Conservation (phyloP, 1,139 yeast species). For the Blastobotrys aristatus region DNA sequence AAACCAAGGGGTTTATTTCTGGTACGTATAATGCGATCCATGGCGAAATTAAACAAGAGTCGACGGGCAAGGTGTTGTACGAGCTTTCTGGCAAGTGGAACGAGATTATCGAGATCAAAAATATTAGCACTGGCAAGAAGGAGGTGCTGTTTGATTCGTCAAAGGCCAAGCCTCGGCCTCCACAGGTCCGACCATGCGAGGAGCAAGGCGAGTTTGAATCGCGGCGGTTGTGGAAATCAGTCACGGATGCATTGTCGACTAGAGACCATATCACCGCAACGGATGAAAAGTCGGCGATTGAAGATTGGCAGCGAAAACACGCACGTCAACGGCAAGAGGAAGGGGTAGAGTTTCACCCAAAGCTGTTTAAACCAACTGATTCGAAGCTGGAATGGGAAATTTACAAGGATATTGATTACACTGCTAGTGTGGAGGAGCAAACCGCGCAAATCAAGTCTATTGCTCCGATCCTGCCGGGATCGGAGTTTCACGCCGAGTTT, state of each 20-base stretch:
- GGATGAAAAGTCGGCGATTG: conserved; percentile 78
- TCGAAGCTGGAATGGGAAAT: conserved; percentile 52
- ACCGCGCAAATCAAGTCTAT: conserved; percentile 52
- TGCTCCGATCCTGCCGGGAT: conserved; percentile 75
- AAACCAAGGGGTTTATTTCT: conserved; percentile 87
- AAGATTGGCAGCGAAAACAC: conserved; percentile 68
- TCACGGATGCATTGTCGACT: conserved; percentile 66
- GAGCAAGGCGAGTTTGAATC: conserved; percentile 84
- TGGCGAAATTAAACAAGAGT: conserved; percentile 57
- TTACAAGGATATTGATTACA: conserved; percentile 52
- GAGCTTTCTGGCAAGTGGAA: conserved; percentile 91
- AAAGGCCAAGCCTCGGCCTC: conserved; percentile 48
- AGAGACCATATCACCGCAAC: conserved; percentile 83
- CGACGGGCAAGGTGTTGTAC: conserved; percentile 52
- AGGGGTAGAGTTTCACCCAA: conserved; percentile 77
- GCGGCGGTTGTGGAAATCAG: conserved; percentile 75
- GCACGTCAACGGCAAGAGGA: conserved; percentile 73
- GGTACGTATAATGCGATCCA: conserved; percentile 89
- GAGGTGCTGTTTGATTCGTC: conserved; percentile 60
- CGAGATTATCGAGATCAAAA: conserved; percentile 69
- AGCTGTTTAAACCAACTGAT: conserved; percentile 50
- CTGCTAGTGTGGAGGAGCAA: conserved; percentile 45
- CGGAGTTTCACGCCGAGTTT: conserved; percentile 55
- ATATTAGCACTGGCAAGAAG: conserved; percentile 46
- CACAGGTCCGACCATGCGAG: conserved; percentile 67